Evolutionary conservation across 805 yeast genomes (phyloP).

Genomic region (Monosporozyma siamensis): DNA sequence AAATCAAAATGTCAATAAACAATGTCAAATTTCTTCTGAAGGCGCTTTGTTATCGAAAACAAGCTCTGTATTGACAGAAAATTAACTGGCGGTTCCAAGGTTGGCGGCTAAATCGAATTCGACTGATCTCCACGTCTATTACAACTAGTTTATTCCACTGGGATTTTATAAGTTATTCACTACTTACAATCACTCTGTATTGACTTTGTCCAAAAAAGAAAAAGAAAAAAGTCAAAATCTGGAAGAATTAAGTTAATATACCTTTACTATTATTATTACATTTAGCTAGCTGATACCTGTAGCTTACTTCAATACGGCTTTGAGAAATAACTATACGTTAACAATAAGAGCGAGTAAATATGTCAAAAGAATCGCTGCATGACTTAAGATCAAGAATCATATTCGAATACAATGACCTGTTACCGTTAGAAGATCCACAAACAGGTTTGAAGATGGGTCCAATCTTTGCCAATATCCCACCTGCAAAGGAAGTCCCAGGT

Average conservation of each 20-base stretch:
- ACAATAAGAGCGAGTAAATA: not conserved
- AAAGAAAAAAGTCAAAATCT: too few species aligned
- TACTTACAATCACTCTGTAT: too few species aligned
- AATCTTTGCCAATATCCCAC: conserved; percentile 43
- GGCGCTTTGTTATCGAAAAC: not conserved
- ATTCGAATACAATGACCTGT: conserved; percentile 17
- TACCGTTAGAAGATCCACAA: conserved; percentile 19
- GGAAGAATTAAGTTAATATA: too few species aligned
- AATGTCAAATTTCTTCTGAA: not conserved
- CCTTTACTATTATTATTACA: too few species aligned
- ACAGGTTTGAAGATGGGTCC: conserved; percentile 24
- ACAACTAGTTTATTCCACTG: too few species aligned
- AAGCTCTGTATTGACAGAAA: not conserved
- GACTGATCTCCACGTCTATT: too few species aligned
- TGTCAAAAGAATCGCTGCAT: not conserved
- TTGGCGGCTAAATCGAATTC: not conserved
- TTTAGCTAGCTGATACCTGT: too few species aligned
- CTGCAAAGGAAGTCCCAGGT: conserved; percentile 55
- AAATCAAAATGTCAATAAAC: not conserved
- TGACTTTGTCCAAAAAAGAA: too few species aligned
- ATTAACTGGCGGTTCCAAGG: not conserved
- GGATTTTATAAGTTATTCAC: too few species aligned
- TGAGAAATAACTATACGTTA: too few species aligned
- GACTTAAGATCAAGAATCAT: conserved; percentile 2
- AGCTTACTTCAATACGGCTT: too few species aligned